Percentiles rank a stretch among this genome's conserved stretches.
Conservation (phyloP, 306 rosid genomes). For the Cicer yamashitae region DNA sequence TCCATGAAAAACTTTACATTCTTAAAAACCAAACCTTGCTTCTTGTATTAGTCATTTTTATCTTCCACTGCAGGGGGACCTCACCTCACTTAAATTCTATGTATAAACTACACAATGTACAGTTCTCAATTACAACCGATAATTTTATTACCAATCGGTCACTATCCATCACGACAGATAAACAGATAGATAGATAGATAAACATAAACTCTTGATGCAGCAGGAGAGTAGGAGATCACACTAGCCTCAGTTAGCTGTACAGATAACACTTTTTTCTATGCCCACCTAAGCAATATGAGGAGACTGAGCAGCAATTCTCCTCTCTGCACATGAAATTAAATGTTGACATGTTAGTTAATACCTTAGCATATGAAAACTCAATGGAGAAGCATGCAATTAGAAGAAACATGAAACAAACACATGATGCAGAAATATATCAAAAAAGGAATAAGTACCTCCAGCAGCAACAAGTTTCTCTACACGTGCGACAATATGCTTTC, state of each 20-base stretch:
- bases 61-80: conserved; percentile 59
- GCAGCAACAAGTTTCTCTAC: conserved; percentile 99
- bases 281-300: conserved; percentile 72
- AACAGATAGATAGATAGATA: conserved; percentile 10
- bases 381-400: neutral
- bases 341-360: neutral
- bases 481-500: conserved; percentile 94
- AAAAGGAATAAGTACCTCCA: conserved; percentile 63
- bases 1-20: conserved; percentile 68
- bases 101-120: conserved; percentile 92
- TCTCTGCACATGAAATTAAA: conserved; percentile 62
- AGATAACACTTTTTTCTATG: conserved; percentile 53
- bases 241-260: conserved; percentile 99
- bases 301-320: conserved; percentile 96
- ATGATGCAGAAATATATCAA: neutral
- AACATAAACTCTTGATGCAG: conserved; percentile 50
- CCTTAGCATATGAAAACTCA: neutral
- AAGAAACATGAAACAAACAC: neutral
- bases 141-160: conserved; percentile 66
- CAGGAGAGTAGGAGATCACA: conserved; percentile 55
- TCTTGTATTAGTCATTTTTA: conserved; percentile 62
- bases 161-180: conserved; percentile 1
- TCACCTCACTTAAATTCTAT: conserved; percentile 48
- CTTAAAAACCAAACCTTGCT: conserved; percentile 50
- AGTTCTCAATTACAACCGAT: conserved; percentile 74